Percentiles rank a stretch among this genome's conserved stretches.
Evolutionary conservation across 2,329 filamentous ascomycete species (phyloP).

Genomic region (Chaetomiaceae sp.): DNA sequence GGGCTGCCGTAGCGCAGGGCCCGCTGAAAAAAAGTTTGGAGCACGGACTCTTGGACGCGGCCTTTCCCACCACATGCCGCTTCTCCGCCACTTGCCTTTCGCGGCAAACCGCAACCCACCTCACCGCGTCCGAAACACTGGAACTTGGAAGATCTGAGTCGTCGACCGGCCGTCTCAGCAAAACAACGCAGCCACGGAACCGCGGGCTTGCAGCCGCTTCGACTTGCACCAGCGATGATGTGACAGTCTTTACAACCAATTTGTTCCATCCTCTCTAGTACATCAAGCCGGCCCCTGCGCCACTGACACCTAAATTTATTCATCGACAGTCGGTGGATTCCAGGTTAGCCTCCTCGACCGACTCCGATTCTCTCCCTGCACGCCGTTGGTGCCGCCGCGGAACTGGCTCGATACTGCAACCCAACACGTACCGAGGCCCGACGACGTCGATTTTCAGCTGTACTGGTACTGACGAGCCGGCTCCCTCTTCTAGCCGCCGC

Average conservation of each 20-base stretch:
- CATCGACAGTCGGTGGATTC: constrained; percentile 13
- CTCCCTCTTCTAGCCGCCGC: constrained; percentile 17
- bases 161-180: not conserved
- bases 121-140: not conserved
- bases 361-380: constrained; percentile 2
- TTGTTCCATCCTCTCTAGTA: constrained; percentile 9
- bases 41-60: constrained; percentile 3
- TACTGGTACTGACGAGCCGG: constrained; percentile 17
- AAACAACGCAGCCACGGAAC: not conserved
- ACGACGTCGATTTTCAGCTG: too few species aligned
- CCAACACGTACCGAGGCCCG: too few species aligned
- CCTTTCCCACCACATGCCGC: not conserved
- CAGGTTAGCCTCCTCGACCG: constrained; percentile 18
- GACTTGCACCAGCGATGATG: constrained; percentile 24
- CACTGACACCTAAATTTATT: constrained; percentile 12
- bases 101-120: constrained; percentile 18
- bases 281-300: constrained; percentile 11
- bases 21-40: constrained; percentile 10
- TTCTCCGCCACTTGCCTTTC: constrained; percentile 22
- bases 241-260: constrained; percentile 20
- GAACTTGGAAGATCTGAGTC: not conserved
- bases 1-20: constrained; percentile 6
- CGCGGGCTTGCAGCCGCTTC: constrained; percentile 13
- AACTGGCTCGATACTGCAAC: too few species aligned
- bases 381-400: too few species aligned